Base-by-base conservation (phyloP, 805 yeast genomes). In the Suhomyces pyralidae region DNA sequence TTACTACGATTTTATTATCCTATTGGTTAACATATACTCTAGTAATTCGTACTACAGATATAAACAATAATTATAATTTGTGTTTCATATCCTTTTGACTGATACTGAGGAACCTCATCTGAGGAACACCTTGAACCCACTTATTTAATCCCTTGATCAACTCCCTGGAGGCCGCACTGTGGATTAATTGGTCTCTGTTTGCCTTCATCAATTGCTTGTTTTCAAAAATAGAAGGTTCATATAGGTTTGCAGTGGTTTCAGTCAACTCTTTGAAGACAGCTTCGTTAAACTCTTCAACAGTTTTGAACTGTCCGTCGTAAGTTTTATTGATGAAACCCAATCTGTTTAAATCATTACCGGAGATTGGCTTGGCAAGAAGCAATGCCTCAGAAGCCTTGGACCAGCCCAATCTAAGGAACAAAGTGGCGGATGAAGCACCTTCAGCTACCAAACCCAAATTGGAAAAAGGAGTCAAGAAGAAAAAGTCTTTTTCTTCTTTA, bases 361-460 rank as follows among this genome's bases (percentile, higher is more conserved):
- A 60, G 38, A 90, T 78, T 14, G 89, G 90, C 64, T 80, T 81
- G 2, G 89, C 82, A 48, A 88, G 78, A 57, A 90, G 72, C 43
- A 90, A 71, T 2, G 90, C 89, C 69, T 90, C 92, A 49, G 85
- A 78, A 14, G 94, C 84, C 56, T 77, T 79, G 55, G 89, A 82
- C 71, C 83, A 74, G 1, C 96, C 96, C 53, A 90, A 71, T 61
- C 96, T 79, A 59, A 76, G 66, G 22, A 88, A 83, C 50, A 90
- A 75, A 3, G 93, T 81, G 7, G 83, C 79, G 14, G 90, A 81
- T 1, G 89, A 72, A 3, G 85, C 88, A 51, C 96, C 96, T 68
- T 90, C 97, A 55, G 87, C 82, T 2, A 88, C 91, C 59, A 90
- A 79, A 2, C 96, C 96, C 59, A 90, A 78, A 63, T 85, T 86